These are phyloP conservation scores for Suillus cothurnatus DNA, from an alignment of 768 basidiomycete species.

Conservation along the genomic window DNA sequence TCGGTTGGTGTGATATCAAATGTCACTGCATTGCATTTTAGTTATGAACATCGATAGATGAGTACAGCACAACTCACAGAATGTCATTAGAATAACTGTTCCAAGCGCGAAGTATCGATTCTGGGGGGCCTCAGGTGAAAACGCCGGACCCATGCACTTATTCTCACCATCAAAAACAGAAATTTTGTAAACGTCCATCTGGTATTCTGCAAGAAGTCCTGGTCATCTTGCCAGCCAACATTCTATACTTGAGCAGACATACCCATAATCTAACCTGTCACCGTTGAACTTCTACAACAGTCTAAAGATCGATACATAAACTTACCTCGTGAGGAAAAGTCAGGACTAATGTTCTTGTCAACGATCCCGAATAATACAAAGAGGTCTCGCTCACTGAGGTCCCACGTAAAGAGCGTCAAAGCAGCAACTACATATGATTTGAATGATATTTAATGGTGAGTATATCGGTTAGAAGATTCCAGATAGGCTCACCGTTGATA, in stretches of 20 bases:
- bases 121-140: neutral
- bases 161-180: slow-evolving; percentile 10
- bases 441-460: neutral
- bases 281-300: too few relatives aligned
- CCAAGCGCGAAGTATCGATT: slow-evolving; percentile 12
- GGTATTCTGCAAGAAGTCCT: neutral
- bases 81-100: neutral
- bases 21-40: neutral
- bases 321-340: slow-evolving; percentile 12
- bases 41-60: neutral
- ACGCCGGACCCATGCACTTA: neutral
- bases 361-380: neutral
- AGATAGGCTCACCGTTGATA: slow-evolving; percentile 5
- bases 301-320: neutral
- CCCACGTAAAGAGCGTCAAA: slow-evolving; percentile 7
- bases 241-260: neutral
- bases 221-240: neutral
- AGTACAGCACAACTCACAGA: slow-evolving; percentile 3
- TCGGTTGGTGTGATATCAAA: neutral
- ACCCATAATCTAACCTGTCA: slow-evolving; percentile 14
- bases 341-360: slow-evolving; percentile 1
- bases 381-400: slow-evolving; percentile 1
- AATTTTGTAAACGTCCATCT: slow-evolving; percentile 3
- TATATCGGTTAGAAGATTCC: neutral
- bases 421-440: slow-evolving; percentile 2